These are phyloP conservation scores for Pleurotus salmoneostramineus DNA, from an alignment of 768 basidiomycete genomes.

Conservation along the genomic window DNA sequence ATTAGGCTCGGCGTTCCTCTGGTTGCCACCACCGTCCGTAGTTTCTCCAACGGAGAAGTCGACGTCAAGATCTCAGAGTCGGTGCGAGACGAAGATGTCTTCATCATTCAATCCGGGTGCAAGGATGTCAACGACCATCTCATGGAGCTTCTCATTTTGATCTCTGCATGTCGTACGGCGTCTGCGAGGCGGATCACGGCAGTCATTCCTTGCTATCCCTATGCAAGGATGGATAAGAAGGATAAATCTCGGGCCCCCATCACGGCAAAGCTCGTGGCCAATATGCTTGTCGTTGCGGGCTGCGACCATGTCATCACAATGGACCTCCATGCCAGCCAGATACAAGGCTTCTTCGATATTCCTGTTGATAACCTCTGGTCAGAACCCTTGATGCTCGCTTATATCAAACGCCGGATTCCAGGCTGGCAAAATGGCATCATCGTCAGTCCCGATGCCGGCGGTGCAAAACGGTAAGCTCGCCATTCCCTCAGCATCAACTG, in stretches of 20 bases:
- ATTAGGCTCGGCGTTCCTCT: conserved; percentile 86
- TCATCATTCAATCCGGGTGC: conserved; percentile 93
- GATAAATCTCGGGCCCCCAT: conserved; percentile 95
- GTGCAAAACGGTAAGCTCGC: conserved; percentile 84
- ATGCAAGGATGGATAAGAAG: conserved; percentile 97
- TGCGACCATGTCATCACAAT: conserved; percentile 99
- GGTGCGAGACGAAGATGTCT: conserved; percentile 96
- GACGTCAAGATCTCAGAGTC: conserved; percentile 94
- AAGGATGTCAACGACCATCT: conserved; percentile 92
- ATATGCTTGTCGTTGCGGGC: conserved; percentile 95
- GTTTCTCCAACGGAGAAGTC: conserved; percentile 94
- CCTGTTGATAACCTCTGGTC: conserved; percentile 97
- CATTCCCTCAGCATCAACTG: conserved; percentile 6
- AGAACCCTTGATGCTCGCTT: conserved; percentile 91
- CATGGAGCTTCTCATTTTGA: conserved; percentile 98
- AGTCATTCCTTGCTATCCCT: conserved; percentile 97
- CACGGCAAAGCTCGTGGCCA: conserved; percentile 96
- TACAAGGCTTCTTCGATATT: conserved; percentile 98
- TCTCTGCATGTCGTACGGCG: conserved; percentile 96
- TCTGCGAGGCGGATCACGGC: conserved; percentile 95
- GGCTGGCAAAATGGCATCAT: conserved; percentile 88
- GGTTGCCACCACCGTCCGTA: conserved; percentile 79
- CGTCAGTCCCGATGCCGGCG: conserved; percentile 96
- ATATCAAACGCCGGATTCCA: conserved; percentile 83
- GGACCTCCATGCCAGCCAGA: conserved; percentile 96